Evolutionary conservation across 1,284 basidiomycete species (phyloP).

Genomic region (Chiua sp.): DNA sequence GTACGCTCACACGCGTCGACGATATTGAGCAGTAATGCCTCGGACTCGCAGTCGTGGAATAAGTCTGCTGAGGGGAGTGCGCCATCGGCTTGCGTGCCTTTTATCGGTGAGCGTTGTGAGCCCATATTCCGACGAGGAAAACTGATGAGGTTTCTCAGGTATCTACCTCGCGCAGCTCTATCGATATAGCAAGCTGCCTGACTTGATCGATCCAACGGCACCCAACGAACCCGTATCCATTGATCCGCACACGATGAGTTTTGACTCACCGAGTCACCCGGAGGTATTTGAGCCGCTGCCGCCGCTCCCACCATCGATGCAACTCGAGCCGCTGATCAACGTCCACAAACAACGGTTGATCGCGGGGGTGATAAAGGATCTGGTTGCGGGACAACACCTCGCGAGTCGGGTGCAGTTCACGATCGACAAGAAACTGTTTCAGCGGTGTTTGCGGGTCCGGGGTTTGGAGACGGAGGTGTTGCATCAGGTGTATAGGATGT

Average conservation of each 20-base stretch:
- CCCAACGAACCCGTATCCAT: conserved; percentile 71
- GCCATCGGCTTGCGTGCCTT: conserved; percentile 71
- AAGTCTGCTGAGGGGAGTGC: conserved; percentile 52
- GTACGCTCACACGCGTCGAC: conserved; percentile 53
- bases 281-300: conserved; percentile 76
- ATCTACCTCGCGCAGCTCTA: conserved; percentile 79
- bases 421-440: conserved; percentile 75
- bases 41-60: conserved; percentile 42
- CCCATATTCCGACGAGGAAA: background rate
- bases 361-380: conserved; percentile 75
- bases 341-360: conserved; percentile 87
- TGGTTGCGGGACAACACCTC: conserved; percentile 82
- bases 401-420: conserved; percentile 73
- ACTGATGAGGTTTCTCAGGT: conserved; percentile 46
- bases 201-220: conserved; percentile 83
- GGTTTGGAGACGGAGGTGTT: conserved; percentile 62
- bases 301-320: conserved; percentile 73
- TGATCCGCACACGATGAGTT: conserved; percentile 63
- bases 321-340: conserved; percentile 86
- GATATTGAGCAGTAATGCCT: conserved; percentile 49
- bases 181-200: conserved; percentile 71
- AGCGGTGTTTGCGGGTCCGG: conserved; percentile 73
- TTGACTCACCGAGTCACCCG: conserved; percentile 71
- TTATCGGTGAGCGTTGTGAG: conserved; percentile 62
- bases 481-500: conserved; percentile 50